A percentile compares a stretch with the other conserved stretches of the same genome.
These are phyloP conservation scores for Claviceps sp. DNA, from an alignment of 2,329 filamentous ascomycete species.

Conservation along the genomic window DNA sequence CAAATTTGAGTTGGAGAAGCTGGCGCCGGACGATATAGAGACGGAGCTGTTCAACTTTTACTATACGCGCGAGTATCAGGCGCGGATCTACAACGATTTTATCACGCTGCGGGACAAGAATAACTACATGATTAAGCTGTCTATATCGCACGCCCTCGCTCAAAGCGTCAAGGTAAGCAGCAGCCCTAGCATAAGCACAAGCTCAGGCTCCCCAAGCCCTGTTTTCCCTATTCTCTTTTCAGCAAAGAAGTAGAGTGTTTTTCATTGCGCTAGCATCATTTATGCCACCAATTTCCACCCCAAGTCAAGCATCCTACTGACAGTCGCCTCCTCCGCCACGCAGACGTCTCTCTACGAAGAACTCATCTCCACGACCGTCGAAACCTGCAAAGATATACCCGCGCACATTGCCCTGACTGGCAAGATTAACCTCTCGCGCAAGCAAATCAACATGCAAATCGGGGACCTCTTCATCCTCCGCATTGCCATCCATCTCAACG, in stretches of 20 bases:
- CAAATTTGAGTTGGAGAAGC: constrained; percentile 86
- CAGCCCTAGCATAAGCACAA: no score
- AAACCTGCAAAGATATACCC: constrained; percentile 84
- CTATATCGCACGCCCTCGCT: constrained; percentile 87
- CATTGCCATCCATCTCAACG: constrained; percentile 96
- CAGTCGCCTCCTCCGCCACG: neutral
- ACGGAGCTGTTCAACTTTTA: constrained; percentile 99
- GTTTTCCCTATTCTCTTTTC: no score
- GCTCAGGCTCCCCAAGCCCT: no score
- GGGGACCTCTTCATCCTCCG: constrained; percentile 94
- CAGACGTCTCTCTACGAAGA: constrained; percentile 93
- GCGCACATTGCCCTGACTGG: constrained; percentile 86
- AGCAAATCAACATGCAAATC: constrained; percentile 98
- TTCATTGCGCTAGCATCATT: neutral
- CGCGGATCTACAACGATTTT: constrained; percentile 98
- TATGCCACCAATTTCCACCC: no score
- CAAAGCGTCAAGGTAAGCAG: constrained; percentile 74
- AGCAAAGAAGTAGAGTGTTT: neutral
- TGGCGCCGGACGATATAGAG: constrained; percentile 78
- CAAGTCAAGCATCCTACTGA: constrained; percentile 8
- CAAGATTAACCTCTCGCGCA: constrained; percentile 75
- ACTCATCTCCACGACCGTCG: constrained; percentile 83
- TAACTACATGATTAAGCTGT: constrained; percentile 96
- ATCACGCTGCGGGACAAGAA: constrained; percentile 87
- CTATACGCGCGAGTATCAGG: constrained; percentile 95